These are phyloP conservation scores for Kokia cookei DNA, from an alignment of 441 rosid species.

Conservation along the genomic window DNA sequence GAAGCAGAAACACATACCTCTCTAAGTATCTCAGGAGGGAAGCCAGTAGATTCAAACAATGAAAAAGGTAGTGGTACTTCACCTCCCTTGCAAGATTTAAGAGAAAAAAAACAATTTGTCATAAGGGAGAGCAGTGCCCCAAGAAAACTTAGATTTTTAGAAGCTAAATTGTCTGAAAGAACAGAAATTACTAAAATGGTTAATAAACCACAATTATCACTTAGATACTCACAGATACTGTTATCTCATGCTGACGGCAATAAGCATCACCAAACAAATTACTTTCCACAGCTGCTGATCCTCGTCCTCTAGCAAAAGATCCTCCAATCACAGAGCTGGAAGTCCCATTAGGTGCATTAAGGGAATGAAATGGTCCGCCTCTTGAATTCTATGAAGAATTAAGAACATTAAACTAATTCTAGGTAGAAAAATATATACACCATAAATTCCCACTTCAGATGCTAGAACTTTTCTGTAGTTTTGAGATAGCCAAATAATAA, in stretches of 20 bases:
- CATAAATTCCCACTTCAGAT: not conserved
- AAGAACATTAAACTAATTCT: conserved; percentile 34
- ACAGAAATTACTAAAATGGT: not conserved
- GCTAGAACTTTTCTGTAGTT: not conserved
- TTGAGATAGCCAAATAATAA: not conserved
- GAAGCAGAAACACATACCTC: conserved; percentile 34
- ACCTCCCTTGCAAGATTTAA: conserved; percentile 49
- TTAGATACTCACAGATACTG: conserved; percentile 49
- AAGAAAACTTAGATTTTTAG: conserved; percentile 14
- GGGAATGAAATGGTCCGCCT: conserved; percentile 34
- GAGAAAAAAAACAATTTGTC: not conserved
- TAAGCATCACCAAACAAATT: conserved; percentile 63
- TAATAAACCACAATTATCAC: not conserved
- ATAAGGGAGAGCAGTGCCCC: conserved; percentile 18
- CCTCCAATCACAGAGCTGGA: conserved; percentile 35
- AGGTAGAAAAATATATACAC: not conserved
- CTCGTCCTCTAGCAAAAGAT: conserved; percentile 42
- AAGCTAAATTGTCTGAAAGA: not conserved
- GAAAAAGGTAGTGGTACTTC: conserved; percentile 70
- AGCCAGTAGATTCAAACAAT: conserved; percentile 5
- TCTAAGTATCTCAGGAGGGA: conserved; percentile 82
- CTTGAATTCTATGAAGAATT: conserved; percentile 30
- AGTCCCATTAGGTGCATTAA: conserved; percentile 42
- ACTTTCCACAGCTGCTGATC: conserved; percentile 37
- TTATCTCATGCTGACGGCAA: conserved; percentile 76